A percentile compares a stretch with the other conserved stretches of the same genome.
Conservation (phyloP, 2,329 filamentous ascomycete species). For the Cladophialophora immunda region DNA sequence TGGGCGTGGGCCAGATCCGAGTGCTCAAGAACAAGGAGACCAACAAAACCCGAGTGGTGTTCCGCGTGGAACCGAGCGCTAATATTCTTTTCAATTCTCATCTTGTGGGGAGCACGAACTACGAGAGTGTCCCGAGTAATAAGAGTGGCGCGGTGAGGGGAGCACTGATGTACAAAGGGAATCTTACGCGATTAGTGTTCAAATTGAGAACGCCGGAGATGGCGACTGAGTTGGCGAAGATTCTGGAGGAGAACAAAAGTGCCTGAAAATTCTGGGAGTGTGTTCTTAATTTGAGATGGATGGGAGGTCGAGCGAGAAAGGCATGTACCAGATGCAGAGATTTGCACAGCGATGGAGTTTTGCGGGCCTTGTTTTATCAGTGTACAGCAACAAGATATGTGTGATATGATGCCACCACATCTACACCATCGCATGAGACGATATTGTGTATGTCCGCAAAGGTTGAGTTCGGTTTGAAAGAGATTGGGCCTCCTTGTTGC, state of each 20-base stretch:
- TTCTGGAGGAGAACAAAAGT: constrained; percentile 39
- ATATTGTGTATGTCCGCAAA: constrained; percentile 13
- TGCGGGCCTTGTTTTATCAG: constrained; percentile 8
- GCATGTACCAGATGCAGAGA: constrained; percentile 18
- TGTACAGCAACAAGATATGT: constrained; percentile 21
- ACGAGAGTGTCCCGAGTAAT: constrained; percentile 28
- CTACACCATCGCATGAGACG: not conserved
- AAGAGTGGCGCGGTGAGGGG: constrained; percentile 41
- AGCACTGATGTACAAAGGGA: constrained; percentile 37
- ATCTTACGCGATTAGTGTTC: constrained; percentile 37
- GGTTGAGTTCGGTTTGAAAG: not conserved
- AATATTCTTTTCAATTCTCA: constrained; percentile 76
- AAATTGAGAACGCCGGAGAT: constrained; percentile 40
- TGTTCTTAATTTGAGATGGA: not conserved
- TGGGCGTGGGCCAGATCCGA: constrained; percentile 76
- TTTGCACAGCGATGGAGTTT: constrained; percentile 34
- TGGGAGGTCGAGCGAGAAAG: constrained; percentile 6
- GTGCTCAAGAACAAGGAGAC: constrained; percentile 77
- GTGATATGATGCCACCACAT: not conserved
- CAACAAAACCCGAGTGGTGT: constrained; percentile 71
- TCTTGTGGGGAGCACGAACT: constrained; percentile 69
- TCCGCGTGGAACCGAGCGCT: constrained; percentile 79
- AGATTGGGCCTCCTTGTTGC: constrained; percentile 14
- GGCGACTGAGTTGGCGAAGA: constrained; percentile 35
- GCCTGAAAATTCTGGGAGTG: constrained; percentile 11